Percentiles rank a stretch among this genome's conserved stretches.
Evolutionary conservation across 257 asterid species (phyloP).

Genomic region (Scutellaria barbata): DNA sequence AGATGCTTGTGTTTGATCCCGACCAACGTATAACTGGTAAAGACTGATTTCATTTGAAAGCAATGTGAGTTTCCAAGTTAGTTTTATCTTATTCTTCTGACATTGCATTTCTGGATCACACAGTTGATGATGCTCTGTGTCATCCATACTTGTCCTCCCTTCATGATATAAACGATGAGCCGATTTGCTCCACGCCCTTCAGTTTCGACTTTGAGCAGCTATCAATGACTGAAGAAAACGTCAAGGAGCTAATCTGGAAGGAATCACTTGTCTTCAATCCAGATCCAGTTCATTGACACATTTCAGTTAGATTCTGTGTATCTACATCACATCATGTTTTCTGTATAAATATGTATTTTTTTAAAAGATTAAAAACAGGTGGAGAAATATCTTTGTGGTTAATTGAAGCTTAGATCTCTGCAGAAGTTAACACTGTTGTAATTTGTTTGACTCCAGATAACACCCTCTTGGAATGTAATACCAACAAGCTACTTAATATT

Average conservation of each 20-base stretch:
- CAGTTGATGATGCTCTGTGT: constrained; percentile 88
- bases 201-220: constrained; percentile 69
- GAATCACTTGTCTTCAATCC: constrained; percentile 65
- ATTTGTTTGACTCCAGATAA: constrained; percentile 16
- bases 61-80: neutral
- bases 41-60: neutral
- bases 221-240: constrained; percentile 55
- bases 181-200: constrained; percentile 65
- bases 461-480: constrained; percentile 18
- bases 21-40: constrained; percentile 74
- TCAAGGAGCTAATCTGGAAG: constrained; percentile 72
- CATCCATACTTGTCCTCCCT: constrained; percentile 81
- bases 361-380: neutral
- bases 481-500: constrained; percentile 10
- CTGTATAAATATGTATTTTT: constrained; percentile 34
- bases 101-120: constrained; percentile 29
- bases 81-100: constrained; percentile 25
- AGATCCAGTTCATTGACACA: constrained; percentile 37
- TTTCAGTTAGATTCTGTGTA: constrained; percentile 19
- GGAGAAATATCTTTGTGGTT: constrained; percentile 6
- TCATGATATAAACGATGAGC: constrained; percentile 85
- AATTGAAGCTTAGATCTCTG: neutral
- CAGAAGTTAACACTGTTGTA: constrained; percentile 3
- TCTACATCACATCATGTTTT: neutral
- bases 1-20: constrained; percentile 90